A percentile compares a stretch with the other conserved stretches of the same genome.
These are phyloP conservation scores for Salix suchowensis DNA, from an alignment of 345 rosid genomes.

Conservation along the genomic window DNA sequence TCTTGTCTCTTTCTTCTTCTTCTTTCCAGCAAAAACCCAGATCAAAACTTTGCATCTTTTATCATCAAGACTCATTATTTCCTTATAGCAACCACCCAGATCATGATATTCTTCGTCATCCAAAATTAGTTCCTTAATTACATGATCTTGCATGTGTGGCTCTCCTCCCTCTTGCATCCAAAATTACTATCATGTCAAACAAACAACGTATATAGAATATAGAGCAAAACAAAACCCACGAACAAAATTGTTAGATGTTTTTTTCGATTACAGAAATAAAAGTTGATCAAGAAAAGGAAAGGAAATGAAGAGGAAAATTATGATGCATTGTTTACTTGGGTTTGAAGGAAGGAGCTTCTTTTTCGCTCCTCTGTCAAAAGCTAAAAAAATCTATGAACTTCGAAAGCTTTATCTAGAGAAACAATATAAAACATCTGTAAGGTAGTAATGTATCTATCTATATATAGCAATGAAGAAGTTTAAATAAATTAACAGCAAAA, in stretches of 20 bases:
- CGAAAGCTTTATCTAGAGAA: not conserved
- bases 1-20: slow-evolving; percentile 14
- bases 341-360: slow-evolving; percentile 24
- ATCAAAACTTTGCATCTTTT: slow-evolving; percentile 32
- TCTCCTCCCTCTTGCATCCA: slow-evolving; percentile 12
- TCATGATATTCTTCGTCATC: not conserved
- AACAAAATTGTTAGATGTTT: not conserved
- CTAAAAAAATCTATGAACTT: slow-evolving; percentile 22
- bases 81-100: not conserved
- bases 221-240: slow-evolving; percentile 1
- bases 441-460: slow-evolving; percentile 8
- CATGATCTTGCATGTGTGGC: slow-evolving; percentile 16
- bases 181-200: slow-evolving; percentile 20
- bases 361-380: slow-evolving; percentile 22
- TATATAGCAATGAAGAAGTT: not conserved
- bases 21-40: slow-evolving; percentile 33
- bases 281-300: not conserved
- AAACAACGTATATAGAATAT: not conserved
- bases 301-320: not conserved
- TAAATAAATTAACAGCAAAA: not conserved
- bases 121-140: too few relatives aligned
- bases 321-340: slow-evolving; percentile 24
- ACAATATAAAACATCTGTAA: not conserved
- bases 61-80: slow-evolving; percentile 1
- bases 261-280: not conserved